These are phyloP conservation scores for Stipa capillata DNA, from an alignment of 176 grass and related monocot species.

Conservation along the genomic window DNA sequence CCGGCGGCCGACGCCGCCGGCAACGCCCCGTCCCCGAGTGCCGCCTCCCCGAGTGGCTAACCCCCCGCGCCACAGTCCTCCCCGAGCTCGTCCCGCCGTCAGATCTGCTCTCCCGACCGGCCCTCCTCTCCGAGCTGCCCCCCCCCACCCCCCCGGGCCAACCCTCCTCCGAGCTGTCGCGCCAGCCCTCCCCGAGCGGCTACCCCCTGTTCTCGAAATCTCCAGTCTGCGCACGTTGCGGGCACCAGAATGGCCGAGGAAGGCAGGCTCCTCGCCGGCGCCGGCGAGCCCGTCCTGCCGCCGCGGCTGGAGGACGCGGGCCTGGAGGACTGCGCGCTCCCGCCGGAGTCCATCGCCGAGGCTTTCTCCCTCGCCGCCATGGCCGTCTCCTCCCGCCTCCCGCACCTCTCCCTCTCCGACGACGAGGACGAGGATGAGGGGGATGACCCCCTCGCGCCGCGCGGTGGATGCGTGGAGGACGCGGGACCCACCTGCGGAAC, in stretches of 20 bases:
- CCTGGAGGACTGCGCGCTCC: slow-evolving; percentile 70
- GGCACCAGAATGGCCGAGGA: neutral
- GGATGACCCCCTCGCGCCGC: neutral
- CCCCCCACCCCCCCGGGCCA: no score
- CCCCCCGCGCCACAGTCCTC: no score
- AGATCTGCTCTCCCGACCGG: no score
- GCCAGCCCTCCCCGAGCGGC: no score
- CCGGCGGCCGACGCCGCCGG: no score
- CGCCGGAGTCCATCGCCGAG: slow-evolving; percentile 61
- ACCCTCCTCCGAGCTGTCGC: no score
- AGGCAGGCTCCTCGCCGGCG: neutral
- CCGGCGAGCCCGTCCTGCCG: neutral
- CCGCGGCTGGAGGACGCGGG: slow-evolving; percentile 73
- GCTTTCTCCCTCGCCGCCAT: slow-evolving; percentile 64
- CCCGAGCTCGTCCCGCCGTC: no score
- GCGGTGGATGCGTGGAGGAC: slow-evolving; percentile 3
- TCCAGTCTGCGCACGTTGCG: neutral
- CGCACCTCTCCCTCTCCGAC: neutral
- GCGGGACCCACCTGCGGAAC: neutral
- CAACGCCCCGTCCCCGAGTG: no score
- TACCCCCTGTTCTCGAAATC: no score
- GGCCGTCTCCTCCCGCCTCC: slow-evolving; percentile 21
- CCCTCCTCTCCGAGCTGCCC: no score
- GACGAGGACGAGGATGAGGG: slow-evolving; percentile 5
- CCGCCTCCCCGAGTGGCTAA: no score